Conservation (phyloP, 2,329 filamentous ascomycete genomes). For the Colletotrichum sp. region DNA sequence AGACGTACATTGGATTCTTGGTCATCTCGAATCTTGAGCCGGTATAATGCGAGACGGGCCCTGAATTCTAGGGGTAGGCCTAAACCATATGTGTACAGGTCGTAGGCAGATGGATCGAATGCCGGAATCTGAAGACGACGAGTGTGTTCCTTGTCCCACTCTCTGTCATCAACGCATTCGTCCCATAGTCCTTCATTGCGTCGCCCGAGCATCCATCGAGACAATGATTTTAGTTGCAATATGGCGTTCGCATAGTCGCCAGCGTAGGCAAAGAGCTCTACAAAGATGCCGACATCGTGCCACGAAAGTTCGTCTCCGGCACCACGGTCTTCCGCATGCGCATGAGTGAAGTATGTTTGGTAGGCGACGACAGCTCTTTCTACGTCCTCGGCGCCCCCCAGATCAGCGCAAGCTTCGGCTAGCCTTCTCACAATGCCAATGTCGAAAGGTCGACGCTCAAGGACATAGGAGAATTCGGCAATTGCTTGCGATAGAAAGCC, state of each 20-base stretch:
- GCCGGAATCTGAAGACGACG: constrained; percentile 68
- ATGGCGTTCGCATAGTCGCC: constrained; percentile 71
- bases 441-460: constrained; percentile 59
- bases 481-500: constrained; percentile 60
- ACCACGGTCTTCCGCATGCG: constrained; percentile 30
- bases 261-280: constrained; percentile 76
- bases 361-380: constrained; percentile 55
- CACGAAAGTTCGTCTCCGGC: constrained; percentile 60
- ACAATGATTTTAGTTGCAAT: constrained; percentile 70
- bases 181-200: constrained; percentile 77
- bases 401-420: constrained; percentile 62
- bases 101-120: constrained; percentile 62
- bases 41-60: constrained; percentile 82
- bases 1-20: constrained; percentile 75
- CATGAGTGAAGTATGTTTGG: constrained; percentile 48
- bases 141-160: constrained; percentile 81
- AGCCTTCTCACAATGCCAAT: constrained; percentile 60
- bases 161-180: constrained; percentile 76
- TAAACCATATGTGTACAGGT: constrained; percentile 68
- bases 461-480: constrained; percentile 59
- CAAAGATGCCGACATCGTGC: constrained; percentile 85
- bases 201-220: constrained; percentile 84
- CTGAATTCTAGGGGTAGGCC: constrained; percentile 83
- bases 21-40: constrained; percentile 72
- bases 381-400: constrained; percentile 47